These are phyloP conservation scores for Teunomyces aglyptinius DNA, from an alignment of 805 yeast species.

Conservation along the genomic window DNA sequence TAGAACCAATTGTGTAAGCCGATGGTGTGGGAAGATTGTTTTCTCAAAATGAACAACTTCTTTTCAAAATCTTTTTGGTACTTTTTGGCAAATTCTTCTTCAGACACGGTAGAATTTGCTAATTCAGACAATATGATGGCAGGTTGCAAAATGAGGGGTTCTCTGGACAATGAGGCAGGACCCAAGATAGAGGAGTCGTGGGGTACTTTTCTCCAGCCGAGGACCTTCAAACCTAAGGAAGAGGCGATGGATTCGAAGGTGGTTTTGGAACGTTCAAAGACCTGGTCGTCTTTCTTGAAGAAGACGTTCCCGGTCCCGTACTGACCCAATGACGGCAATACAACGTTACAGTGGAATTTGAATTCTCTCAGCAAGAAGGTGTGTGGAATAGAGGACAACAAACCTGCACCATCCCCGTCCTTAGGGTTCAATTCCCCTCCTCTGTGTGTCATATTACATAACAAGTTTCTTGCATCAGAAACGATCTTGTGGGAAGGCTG, in stretches of 20 bases:
- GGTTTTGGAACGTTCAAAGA: constrained; percentile 63
- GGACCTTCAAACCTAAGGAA: constrained; percentile 72
- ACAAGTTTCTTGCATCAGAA: constrained; percentile 80
- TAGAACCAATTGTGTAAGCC: constrained; percentile 97
- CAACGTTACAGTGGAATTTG: constrained; percentile 61
- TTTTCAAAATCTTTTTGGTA: constrained; percentile 73
- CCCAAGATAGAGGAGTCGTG: constrained; percentile 93
- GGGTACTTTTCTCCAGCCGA: constrained; percentile 95
- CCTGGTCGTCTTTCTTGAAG: constrained; percentile 81
- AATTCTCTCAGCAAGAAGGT: constrained; percentile 84
- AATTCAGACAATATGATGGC: constrained; percentile 61
- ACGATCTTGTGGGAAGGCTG: constrained; percentile 84
- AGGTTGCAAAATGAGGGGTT: constrained; percentile 92
- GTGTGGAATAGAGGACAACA: constrained; percentile 89
- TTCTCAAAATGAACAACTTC: constrained; percentile 80
- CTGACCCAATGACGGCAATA: constrained; percentile 76
- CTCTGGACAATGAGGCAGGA: constrained; percentile 90
- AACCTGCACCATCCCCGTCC: constrained; percentile 99
- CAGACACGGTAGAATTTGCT: constrained; percentile 24
- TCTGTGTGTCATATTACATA: constrained; percentile 98
- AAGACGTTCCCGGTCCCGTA: constrained; percentile 95
- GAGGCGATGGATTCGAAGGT: constrained; percentile 81
- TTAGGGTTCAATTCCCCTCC: constrained; percentile 98
- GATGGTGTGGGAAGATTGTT: constrained; percentile 85
- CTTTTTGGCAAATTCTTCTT: constrained; percentile 52